A percentile compares a stretch with the other conserved stretches of the same genome.
phyloP scores from a whole-genome alignment of 2,329 filamentous ascomycete genomes.

The Colletotrichum chrysophilum region DNA sequence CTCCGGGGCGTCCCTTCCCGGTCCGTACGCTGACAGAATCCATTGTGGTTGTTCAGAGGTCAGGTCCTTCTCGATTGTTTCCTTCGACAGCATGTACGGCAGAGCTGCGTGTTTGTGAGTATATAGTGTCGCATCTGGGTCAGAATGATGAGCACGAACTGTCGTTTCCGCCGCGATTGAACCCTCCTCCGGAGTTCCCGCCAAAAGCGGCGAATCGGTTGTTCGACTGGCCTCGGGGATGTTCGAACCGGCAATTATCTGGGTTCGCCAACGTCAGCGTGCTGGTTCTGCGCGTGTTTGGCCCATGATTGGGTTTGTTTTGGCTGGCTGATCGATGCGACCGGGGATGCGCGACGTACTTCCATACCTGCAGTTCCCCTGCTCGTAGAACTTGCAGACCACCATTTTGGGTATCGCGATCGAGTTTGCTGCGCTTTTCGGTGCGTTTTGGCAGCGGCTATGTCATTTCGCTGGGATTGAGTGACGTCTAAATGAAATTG shows the following conservation, averaged over 20 bases:
- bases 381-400: slow-evolving; percentile 54
- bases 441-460: not conserved
- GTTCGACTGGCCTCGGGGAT: slow-evolving; percentile 38
- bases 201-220: slow-evolving; percentile 25
- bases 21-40: slow-evolving; percentile 87
- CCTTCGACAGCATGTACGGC: slow-evolving; percentile 60
- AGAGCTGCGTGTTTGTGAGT: not conserved
- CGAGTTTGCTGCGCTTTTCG: not conserved
- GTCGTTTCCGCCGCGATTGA: slow-evolving; percentile 19
- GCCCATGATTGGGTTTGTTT: not conserved
- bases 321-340: not conserved
- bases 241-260: slow-evolving; percentile 62
- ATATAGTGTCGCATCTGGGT: not conserved
- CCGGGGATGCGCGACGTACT: slow-evolving; percentile 39
- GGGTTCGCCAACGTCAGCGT: not conserved
- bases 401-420: slow-evolving; percentile 32
- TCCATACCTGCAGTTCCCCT: slow-evolving; percentile 58
- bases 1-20: slow-evolving; percentile 75
- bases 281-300: not conserved
- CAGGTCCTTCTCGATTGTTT: slow-evolving; percentile 70
- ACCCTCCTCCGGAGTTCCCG: slow-evolving; percentile 16
- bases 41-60: slow-evolving; percentile 77
- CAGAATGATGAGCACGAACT: not conserved
- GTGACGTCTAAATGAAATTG: not conserved
- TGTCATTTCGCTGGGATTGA: not conserved